Evolutionary conservation across 495 filamentous ascomycete species (phyloP), one percentile per base, ranked within the genome.

Genomic region (Tuber brumale): DNA sequence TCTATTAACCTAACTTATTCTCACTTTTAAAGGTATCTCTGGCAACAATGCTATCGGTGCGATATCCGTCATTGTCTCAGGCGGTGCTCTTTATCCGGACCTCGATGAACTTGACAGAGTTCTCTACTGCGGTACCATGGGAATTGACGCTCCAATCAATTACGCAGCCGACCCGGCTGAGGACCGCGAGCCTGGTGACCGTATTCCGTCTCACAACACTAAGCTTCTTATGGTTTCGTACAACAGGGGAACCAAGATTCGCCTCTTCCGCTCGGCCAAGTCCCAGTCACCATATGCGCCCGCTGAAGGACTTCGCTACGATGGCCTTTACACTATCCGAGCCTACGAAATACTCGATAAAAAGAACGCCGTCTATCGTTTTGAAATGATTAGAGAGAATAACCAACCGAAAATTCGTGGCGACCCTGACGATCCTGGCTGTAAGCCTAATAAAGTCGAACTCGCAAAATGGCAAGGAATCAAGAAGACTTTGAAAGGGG

Each of bases 301-400:
- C 0, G 74, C 76, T 9, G 74, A 81, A 31, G 89, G 89, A 5
- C 82, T 89, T 7, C 82, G 89, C 19, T 90, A 90, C 74, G 89
- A 90, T 80, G 89, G 89, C 0, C 78, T 90, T 9, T 90, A 90
- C 76, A 80, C 75, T 4, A 87, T 90, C 16, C 75, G 75, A 6
- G 73, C 80, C 70, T 69, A 72, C 6, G 61, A 77, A 41, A 46
- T 79, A 77, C 2, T 85, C 82, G 79, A 83, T 72, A 74, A 57
- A 8, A 74, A 70, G 16, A 73, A 79, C n/a, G 77, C 73, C 10
- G 87, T 85, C 70, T 83, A 85, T 41, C 83, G 84, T 44, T 89
- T 89, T 78, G 78, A 79, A n/a, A 83, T 89, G 19, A 57, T 75
- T 10, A 77, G 88, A 27, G 74, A 82, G 5, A 51, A 76, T 0